Percentiles rank a stretch among this genome's conserved stretches.
Conservation (phyloP, 176 grass and related monocot genomes). For the Eragrostis nindensis region DNA sequence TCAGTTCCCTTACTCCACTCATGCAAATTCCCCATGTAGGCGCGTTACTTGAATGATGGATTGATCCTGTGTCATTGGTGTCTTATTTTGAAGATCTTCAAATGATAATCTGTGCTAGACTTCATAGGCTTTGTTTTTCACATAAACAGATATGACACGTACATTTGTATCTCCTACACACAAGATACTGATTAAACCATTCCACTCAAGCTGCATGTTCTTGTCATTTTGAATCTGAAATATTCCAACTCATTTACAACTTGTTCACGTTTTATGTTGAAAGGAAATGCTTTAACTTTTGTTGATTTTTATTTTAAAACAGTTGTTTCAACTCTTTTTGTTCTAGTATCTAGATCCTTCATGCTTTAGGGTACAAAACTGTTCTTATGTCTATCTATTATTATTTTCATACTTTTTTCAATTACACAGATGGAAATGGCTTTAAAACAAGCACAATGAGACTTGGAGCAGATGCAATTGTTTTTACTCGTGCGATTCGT, state of each 20-base stretch:
- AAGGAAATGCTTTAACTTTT: not conserved
- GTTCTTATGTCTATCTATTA: slow-evolving; percentile 11
- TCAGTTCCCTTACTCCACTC: not conserved
- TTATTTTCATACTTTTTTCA: slow-evolving; percentile 29
- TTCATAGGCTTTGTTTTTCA: slow-evolving; percentile 27
- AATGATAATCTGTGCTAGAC: not conserved
- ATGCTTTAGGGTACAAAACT: slow-evolving; percentile 1
- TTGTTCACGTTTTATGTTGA: not conserved
- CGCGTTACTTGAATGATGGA: not conserved
- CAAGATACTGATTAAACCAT: slow-evolving; percentile 6
- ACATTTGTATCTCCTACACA: not conserved
- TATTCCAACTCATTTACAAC: not conserved
- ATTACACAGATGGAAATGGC: slow-evolving; percentile 86
- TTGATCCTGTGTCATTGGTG: not conserved
- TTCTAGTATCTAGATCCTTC: slow-evolving; percentile 2
- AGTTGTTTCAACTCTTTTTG: not conserved
- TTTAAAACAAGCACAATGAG: slow-evolving; percentile 99
- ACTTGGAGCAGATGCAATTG: slow-evolving; percentile 91
- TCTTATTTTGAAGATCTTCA: slow-evolving; percentile 10
- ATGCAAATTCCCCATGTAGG: not conserved
- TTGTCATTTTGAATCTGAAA: slow-evolving; percentile 22
- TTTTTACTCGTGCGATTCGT: slow-evolving; percentile 68
- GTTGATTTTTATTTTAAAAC: slow-evolving; percentile 11
- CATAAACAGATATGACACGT: not conserved
- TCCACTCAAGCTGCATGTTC: slow-evolving; percentile 12